Evolutionary conservation across 1,284 basidiomycete genomes (phyloP).

Genomic region (Stygiomarasmius scandens): DNA sequence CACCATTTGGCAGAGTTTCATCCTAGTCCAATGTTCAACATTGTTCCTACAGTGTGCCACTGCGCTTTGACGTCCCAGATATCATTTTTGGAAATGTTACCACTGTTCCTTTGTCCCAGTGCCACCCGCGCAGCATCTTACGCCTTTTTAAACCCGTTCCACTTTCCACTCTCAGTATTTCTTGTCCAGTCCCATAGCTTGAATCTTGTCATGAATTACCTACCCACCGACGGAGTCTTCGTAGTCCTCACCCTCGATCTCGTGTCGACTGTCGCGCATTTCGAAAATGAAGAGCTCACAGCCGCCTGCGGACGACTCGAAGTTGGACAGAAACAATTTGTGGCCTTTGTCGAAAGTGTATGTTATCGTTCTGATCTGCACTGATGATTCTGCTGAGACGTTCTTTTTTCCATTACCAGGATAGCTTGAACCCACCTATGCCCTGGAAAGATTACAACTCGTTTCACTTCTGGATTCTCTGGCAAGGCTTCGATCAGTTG

Average conservation of each 20-base stretch:
- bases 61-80: too few species aligned
- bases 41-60: too few species aligned
- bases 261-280: conserved; percentile 1
- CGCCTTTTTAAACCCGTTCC: too few species aligned
- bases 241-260: conserved; percentile 11
- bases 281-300: conserved; percentile 8
- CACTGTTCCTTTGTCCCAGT: too few species aligned
- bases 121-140: too few species aligned
- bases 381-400: not conserved
- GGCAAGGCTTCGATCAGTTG: conserved; percentile 3
- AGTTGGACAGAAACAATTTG: conserved; percentile 4
- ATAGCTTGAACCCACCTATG: not conserved
- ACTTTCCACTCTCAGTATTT: too few species aligned
- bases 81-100: too few species aligned
- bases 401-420: not conserved
- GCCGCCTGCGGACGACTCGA: conserved; percentile 4
- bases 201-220: not conserved
- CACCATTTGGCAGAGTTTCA: too few species aligned
- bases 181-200: too few species aligned
- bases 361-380: not conserved
- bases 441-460: conserved; percentile 2
- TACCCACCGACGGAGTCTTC: conserved; percentile 5
- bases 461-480: conserved; percentile 8
- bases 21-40: too few species aligned
- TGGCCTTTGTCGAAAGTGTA: conserved; percentile 7